Conservation (phyloP, 257 asterid species). For the Thymus quinquecostatus region DNA sequence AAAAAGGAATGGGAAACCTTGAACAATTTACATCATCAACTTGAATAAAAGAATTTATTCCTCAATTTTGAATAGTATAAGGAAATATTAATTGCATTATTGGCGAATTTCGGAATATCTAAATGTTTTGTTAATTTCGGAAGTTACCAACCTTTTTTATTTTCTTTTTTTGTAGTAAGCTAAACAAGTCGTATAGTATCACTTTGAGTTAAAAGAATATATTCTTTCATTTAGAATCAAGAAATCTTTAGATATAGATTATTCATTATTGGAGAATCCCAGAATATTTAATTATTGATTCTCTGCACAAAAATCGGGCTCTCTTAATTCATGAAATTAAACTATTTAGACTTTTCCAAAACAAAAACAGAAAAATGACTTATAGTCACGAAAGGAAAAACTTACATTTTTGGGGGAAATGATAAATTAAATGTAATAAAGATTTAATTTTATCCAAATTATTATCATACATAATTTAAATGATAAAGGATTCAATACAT, state of each 20-base stretch:
- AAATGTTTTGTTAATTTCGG: not conserved
- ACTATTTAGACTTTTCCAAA: not conserved
- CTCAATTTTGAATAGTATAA: not conserved
- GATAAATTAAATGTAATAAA: too few relatives aligned
- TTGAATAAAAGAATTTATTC: not conserved
- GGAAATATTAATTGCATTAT: not conserved
- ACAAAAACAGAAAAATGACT: too few relatives aligned
- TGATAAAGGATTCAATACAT: too few relatives aligned
- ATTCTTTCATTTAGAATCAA: slow-evolving; percentile 3
- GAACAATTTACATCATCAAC: not conserved
- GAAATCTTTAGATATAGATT: slow-evolving; percentile 2
- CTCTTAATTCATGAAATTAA: not conserved
- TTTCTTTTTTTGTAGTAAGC: not conserved
- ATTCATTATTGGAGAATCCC: not conserved
- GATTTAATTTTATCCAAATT: too few relatives aligned
- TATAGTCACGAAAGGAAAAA: too few relatives aligned
- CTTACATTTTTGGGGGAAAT: too few relatives aligned
- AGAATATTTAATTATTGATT: not conserved
- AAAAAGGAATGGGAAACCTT: not conserved
- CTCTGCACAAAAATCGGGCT: too few relatives aligned
- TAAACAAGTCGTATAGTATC: too few relatives aligned
- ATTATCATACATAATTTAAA: too few relatives aligned
- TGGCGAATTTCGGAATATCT: slow-evolving; percentile 5
- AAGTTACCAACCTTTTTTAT: not conserved
- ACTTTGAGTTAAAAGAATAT: not conserved